Conservation (phyloP, 345 rosid species). For the Gossypium stocksii region DNA sequence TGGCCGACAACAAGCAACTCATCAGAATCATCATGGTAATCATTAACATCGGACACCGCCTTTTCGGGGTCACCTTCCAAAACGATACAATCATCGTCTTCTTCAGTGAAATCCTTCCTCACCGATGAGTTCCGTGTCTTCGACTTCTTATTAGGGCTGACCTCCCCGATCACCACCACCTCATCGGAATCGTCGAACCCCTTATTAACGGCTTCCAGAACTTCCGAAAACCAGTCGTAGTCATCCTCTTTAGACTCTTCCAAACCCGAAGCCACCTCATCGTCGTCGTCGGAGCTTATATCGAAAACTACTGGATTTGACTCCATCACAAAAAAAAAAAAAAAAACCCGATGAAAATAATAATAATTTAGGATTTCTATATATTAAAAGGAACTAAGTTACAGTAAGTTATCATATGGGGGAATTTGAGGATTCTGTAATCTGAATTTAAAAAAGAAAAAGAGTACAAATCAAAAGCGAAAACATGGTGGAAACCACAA, state of each 20-base stretch:
- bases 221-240: constrained; percentile 33
- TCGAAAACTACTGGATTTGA: constrained; percentile 32
- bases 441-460: not conserved
- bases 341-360: not conserved
- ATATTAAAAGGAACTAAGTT: not conserved
- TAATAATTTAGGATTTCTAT: not conserved
- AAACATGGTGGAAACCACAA: not conserved
- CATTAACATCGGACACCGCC: constrained; percentile 13
- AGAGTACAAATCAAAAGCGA: not conserved
- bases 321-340: constrained; percentile 12
- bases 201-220: constrained; percentile 25
- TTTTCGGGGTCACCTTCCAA: constrained; percentile 62
- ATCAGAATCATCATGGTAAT: constrained; percentile 26
- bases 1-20: constrained; percentile 51
- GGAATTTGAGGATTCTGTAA: not conserved
- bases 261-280: constrained; percentile 19
- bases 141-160: constrained; percentile 31
- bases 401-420: not conserved
- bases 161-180: constrained; percentile 50
- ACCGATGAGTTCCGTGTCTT: constrained; percentile 13
- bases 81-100: constrained; percentile 57
- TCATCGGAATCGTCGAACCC: constrained; percentile 36
- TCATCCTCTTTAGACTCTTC: constrained; percentile 25
- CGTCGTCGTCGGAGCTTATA: constrained; percentile 69
- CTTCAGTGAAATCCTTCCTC: constrained; percentile 9